Base-by-base conservation (phyloP, 805 yeast species). In the Candida railenensis region DNA sequence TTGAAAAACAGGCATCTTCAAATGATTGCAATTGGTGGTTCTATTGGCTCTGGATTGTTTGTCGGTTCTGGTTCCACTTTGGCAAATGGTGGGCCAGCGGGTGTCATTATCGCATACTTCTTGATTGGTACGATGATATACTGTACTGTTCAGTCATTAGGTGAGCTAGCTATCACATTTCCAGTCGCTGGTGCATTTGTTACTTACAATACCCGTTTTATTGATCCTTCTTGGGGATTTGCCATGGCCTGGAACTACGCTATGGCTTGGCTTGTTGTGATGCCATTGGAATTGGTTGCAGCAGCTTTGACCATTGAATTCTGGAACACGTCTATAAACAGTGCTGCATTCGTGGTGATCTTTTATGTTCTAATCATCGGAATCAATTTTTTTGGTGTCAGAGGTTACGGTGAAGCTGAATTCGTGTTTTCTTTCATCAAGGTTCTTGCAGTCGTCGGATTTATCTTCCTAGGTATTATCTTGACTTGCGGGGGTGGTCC, bases 21-120 rank as follows among this genome's bases (percentile, higher is more conserved):
- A 49, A 83, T 86, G 89, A 87, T 87, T 66, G 90, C 94, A 43
- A 73, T 87, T 50, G 94, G 92, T 53, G 91, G 92, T 39, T 78
- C 86, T 49, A 87, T 88, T 54, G 96, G 96, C 55, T 84, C 92
- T 8, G 96, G 94, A 58, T 71, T 89, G 43, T 81, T 89, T 50
- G 85, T 89, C 25, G 89, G 89, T 58, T 78, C 89, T 2, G 87
- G 88, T 49, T 63, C 74, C 15, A 77, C 87, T 2, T 65, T 87
- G 43, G 53, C 74, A 16, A 69, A 74, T 28, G 87, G 89, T 61
- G 94, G 94, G 19, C 92, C 94, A 15, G 87, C 85, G 51, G 74
- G 84, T 86, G 46, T 72, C 53, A 57, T 83, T 40, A 80, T 83
- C 48, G 84, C 81, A 43, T 83, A 82, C 71, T 53, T 63, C 18